Evolutionary conservation across 2,329 filamentous ascomycete genomes (phyloP).

Genomic region (Thielaviopsis euricoi): DNA sequence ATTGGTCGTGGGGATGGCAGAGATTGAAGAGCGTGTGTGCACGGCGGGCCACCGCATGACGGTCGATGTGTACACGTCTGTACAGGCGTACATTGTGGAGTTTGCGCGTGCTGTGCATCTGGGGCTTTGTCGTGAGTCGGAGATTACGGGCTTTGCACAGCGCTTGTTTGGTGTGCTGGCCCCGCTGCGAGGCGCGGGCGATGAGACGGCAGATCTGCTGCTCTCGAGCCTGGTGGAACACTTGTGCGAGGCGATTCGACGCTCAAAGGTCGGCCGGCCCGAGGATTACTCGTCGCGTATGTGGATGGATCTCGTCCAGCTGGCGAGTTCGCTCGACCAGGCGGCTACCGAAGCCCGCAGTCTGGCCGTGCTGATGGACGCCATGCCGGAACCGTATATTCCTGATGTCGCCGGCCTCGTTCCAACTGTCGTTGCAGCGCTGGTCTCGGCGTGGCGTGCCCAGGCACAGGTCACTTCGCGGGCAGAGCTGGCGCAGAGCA

Average conservation of each 20-base stretch:
- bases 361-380: constrained; percentile 3
- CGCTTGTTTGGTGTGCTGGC: constrained; percentile 2
- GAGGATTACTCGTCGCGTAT: constrained; percentile 6
- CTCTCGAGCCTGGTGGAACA: constrained; percentile 4
- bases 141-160: constrained; percentile 7
- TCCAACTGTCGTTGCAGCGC: background rate
- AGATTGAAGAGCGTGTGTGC: background rate
- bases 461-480: background rate
- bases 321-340: constrained; percentile 6
- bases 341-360: constrained; percentile 1
- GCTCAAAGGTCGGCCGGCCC: constrained; percentile 1
- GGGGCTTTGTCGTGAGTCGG: constrained; percentile 6
- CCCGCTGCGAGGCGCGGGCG: background rate
- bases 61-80: background rate
- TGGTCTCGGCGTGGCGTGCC: background rate
- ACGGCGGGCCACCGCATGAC: background rate
- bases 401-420: background rate
- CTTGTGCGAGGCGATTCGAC: constrained; percentile 2
- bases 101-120: constrained; percentile 5
- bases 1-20: background rate
- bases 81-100: constrained; percentile 3
- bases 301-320: constrained; percentile 7
- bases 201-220: background rate
- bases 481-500: background rate
- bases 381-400: constrained; percentile 3